Evolutionary conservation across 306 rosid species (phyloP), one percentile per base, ranked within the genome.

Genomic region (Hippophae tibetana): DNA sequence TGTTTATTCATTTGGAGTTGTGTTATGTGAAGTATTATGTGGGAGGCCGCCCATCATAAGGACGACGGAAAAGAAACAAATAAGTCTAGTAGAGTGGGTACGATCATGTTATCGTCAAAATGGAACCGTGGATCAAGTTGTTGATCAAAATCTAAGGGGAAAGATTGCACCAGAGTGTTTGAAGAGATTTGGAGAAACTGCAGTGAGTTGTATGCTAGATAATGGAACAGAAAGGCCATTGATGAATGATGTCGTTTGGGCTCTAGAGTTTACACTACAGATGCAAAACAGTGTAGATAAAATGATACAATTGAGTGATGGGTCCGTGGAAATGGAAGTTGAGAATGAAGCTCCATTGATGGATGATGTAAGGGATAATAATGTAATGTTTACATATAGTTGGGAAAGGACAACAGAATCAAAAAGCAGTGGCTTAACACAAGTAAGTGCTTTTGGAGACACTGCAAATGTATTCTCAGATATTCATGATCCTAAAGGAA

Each of bases 1-100:
- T 43, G 83, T 79, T 11, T 83, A 79, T 54, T 74, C 86, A 0
- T 70, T 78, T n/a, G 80, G 84, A 1, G 85, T 76, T 3, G 78
- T 79, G 7, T 8, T 80, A 10, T 67, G 65, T 18, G 87, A 81
- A 25, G 69, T 73, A 0, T 9, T 82, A 0, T 77, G 81, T 18
- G 82, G 67, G 0, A 68, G 70, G 60, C 80, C 86, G 3, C 75
- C 94, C 2, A 13, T 85, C 51, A 47, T 62, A 3, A 50, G 26
- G 7, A 38, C 51, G 6, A 54, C 3, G 5, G 74, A 80, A 13
- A 61, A 55, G 2, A 65, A 60, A 23, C 49, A 71, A 9, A 57
- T 60, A 7, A 72, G 48, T 57, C 47, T 85, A 2, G 81, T 82
- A 12, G 42, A 44, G 44, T 77, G 88, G 88, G 77, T 74, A 5